phyloP scores from a whole-genome alignment of 371 early-diverging fungal genomes.

The Mycotypha africana region DNA sequence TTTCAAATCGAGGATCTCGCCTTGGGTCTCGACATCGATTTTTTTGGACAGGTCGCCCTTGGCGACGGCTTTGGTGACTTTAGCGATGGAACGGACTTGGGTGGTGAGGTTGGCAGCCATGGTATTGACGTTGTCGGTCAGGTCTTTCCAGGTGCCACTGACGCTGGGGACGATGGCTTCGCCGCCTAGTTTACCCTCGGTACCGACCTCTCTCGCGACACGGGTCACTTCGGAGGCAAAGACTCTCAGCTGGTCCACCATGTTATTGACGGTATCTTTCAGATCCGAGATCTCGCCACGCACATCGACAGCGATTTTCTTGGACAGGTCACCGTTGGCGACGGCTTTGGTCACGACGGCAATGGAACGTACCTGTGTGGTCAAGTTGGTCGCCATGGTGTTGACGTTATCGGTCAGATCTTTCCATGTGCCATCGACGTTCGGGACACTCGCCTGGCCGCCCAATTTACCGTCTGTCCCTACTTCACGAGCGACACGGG shows the following conservation, averaged over 20 bases:
- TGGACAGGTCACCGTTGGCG: slow-evolving; percentile 32
- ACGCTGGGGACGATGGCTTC: slow-evolving; percentile 43
- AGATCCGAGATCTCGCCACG: slow-evolving; percentile 28
- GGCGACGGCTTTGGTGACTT: slow-evolving; percentile 52
- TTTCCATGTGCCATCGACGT: slow-evolving; percentile 48
- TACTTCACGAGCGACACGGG: slow-evolving; percentile 41
- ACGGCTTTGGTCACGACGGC: slow-evolving; percentile 51
- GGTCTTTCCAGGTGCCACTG: slow-evolving; percentile 60
- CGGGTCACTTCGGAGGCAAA: slow-evolving; percentile 45
- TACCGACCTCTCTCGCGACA: slow-evolving; percentile 49
- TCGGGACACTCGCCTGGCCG: slow-evolving; percentile 45
- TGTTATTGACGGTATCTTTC: slow-evolving; percentile 25
- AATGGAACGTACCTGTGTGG: slow-evolving; percentile 53
- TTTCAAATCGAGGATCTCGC: slow-evolving; percentile 34
- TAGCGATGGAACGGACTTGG: slow-evolving; percentile 59
- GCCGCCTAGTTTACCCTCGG: slow-evolving; percentile 43
- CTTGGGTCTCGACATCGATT: slow-evolving; percentile 23
- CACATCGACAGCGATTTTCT: slow-evolving; percentile 23
- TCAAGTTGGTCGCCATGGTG: slow-evolving; percentile 51
- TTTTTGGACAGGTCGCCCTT: slow-evolving; percentile 40
- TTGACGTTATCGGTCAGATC: slow-evolving; percentile 54
- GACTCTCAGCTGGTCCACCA: slow-evolving; percentile 39
- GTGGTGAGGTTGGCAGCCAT: slow-evolving; percentile 60
- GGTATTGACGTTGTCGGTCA: slow-evolving; percentile 60
- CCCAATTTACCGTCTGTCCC: slow-evolving; percentile 47